These are phyloP conservation scores for Stachybotrys chartarum DNA, from an alignment of 2,329 filamentous ascomycete genomes.

Conservation along the genomic window DNA sequence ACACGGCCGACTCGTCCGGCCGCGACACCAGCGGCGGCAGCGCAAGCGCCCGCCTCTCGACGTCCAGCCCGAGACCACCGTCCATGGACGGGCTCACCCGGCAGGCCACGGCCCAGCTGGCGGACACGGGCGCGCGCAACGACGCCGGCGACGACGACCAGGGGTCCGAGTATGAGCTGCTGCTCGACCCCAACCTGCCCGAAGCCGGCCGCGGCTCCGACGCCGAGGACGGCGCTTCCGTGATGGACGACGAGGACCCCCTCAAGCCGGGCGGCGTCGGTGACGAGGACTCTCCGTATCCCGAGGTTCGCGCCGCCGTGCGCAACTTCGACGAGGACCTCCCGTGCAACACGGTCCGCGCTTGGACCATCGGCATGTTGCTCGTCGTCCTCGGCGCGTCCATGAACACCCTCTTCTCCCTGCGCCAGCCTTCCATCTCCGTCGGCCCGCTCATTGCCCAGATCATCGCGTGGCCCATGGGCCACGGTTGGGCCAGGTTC, in stretches of 20 bases:
- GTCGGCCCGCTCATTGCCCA: constrained; percentile 56
- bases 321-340: constrained; percentile 58
- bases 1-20: constrained; percentile 8
- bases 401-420: constrained; percentile 57
- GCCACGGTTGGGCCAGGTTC: constrained; percentile 51
- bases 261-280: constrained; percentile 32
- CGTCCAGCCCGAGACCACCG: constrained; percentile 15
- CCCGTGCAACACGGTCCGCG: constrained; percentile 59
- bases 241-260: constrained; percentile 10
- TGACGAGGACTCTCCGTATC: constrained; percentile 54
- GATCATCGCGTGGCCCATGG: constrained; percentile 57
- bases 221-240: constrained; percentile 19
- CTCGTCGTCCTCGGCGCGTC: constrained; percentile 51
- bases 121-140: constrained; percentile 28
- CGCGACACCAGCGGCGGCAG: constrained; percentile 6
- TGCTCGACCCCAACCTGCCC: constrained; percentile 47
- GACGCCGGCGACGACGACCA: constrained; percentile 35
- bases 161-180: constrained; percentile 45
- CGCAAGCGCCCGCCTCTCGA: constrained; percentile 17
- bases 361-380: constrained; percentile 54
- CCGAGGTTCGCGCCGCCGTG: constrained; percentile 58
- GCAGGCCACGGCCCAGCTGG: constrained; percentile 32
- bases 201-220: constrained; percentile 22
- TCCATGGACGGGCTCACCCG: constrained; percentile 17
- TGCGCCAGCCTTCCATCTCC: constrained; percentile 54